phyloP scores from a whole-genome alignment of 2,329 filamentous ascomycete genomes.

The Trichoderma simmonsii region DNA sequence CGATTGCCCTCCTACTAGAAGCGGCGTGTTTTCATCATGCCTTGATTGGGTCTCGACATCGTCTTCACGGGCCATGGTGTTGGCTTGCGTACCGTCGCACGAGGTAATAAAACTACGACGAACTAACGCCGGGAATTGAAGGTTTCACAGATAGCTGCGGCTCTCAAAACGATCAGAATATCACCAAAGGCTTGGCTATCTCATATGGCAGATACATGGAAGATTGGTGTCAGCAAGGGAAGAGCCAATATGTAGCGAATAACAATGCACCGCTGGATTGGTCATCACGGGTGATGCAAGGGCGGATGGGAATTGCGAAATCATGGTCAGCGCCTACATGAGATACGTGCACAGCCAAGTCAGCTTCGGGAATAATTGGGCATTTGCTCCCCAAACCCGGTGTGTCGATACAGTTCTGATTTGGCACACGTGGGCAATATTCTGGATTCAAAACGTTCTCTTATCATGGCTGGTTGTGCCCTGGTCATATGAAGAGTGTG shows the following conservation, averaged over 20 bases:
- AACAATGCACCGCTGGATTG: not conserved
- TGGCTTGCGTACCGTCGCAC: not conserved
- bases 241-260: not conserved
- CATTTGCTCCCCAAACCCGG: not conserved
- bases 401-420: not conserved
- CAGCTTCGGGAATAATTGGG: not conserved
- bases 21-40: not conserved
- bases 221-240: not conserved
- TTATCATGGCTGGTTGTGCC: not conserved
- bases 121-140: not conserved
- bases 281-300: constrained; percentile 10
- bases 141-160: not conserved
- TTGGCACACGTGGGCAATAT: not conserved
- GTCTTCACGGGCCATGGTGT: not conserved
- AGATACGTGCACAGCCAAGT: not conserved
- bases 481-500: not conserved
- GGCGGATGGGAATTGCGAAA: constrained; percentile 2
- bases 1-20: not conserved
- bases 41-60: constrained; percentile 8
- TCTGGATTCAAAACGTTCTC: not conserved
- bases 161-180: not conserved
- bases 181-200: not conserved
- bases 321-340: not conserved
- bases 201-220: not conserved
- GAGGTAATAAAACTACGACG: not conserved